Evolutionary conservation across 2,329 filamentous ascomycete genomes (phyloP), one percentile per base, ranked within the genome.

Genomic region (Trichoderma breve): DNA sequence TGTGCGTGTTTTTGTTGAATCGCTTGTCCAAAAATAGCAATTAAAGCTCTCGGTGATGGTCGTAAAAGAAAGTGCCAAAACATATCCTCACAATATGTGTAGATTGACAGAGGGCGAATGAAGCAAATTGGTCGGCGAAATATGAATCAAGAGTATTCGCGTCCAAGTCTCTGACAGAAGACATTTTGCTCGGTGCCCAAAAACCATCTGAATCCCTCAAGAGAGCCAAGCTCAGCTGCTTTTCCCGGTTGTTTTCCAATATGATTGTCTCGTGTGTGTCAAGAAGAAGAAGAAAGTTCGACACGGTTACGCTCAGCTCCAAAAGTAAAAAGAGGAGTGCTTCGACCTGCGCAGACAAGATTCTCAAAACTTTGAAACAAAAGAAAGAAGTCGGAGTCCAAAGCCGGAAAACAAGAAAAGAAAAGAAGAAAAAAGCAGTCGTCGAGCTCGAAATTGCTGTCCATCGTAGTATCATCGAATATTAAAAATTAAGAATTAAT

Each of bases 331-430:
- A 69, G 11, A 28, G 66, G 28, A 62, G 39, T 62, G 66, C 53
- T 69, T 61, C 66, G 66, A 70, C 66, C 36, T 62, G 66, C 66
- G 66, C 66, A 69, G 32, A 47, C 65, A 61, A 70, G 57, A 70
- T 62, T 24, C 36, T 62, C 55, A 61, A 53, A 62, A 43, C 39
- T 43, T 43, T 43, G 39, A 51, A 30, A 21, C 66, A 24, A 34
- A 53, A 18, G 9, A 61, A 32, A 61, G 39, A 61, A 61, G 26
- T 18, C n/a, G 24, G 21, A 70, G 28, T 53, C 57, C 15, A 36
- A 36, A 51, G 26, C 8, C 12, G 65, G 24, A 24, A 32, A 51
- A 53, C 9, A 36, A 43, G 14, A 6, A 30, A 43, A 51, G 15
- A 34, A 36, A n/a, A 55, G 6, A 43, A 28, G 5, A 30, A 43